Evolutionary conservation across 1,139 yeast species (phyloP), one percentile per base, ranked within the genome.

Genomic region (Eremothecium sinecaudum): DNA sequence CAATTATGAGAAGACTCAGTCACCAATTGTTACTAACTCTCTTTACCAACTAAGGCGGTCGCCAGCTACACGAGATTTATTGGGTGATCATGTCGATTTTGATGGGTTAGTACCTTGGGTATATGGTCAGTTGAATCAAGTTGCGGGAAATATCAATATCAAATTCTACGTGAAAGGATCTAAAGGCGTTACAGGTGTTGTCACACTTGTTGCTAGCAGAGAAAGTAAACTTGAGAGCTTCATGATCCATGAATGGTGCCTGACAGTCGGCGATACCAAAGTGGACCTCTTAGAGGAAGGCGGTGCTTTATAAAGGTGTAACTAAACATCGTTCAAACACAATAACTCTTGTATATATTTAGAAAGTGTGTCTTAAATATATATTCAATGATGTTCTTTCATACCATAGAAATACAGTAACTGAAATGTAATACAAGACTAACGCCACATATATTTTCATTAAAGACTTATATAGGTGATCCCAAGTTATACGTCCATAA

Each of bases 1-100:
- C 69, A 86, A 90, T 64, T 87, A 87, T 61, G 97, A 90, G 55
- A 87, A 84, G 57, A 76, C 86, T 16, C 74, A 80, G 36, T 81
- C 94, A 6, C 95, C 97, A 2, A 73, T 87, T 38, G 79, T 86
- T 44, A 72, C 80, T 28, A 86, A 94, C n/a, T 79, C 94, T 3
- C 63, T 90, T 55, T 86, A 84, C 58, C 80, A 83, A 41, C 63
- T 90, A 47, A 73, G 97, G 52, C 69, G 95, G 52, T 79, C 92
- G 2, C 66, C 69, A n/a, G 47, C 62, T 31, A 90, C 86, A n/a
- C 65, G 71, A 30, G 71, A 69, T 13, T 55, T 64, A 3, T 63
- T 90, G 31, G 98, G 98, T 11, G 72, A 70, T 32, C 77, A 80
- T 46, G 81, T 90, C 44, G 75, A 75, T 27, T 84, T 79, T 54